Evolutionary conservation across 2,329 filamentous ascomycete species (phyloP).

Genomic region (Talaromyces sp.): DNA sequence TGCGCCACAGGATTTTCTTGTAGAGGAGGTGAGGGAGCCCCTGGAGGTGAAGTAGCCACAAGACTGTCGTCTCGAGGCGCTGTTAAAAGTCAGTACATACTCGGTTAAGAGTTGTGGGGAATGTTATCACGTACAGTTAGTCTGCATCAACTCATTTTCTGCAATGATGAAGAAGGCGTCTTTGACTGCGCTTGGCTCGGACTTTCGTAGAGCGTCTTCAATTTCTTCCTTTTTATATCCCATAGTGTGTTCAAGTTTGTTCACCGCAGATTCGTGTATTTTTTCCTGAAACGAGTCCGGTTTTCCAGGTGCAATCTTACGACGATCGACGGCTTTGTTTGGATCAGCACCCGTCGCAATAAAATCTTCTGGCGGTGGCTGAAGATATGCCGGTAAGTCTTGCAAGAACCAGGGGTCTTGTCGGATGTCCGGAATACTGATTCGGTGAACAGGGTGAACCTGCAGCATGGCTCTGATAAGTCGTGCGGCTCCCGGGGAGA

Average conservation of each 20-base stretch:
- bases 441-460: conserved; percentile 89
- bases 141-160: conserved; percentile 96
- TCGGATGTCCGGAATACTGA: conserved; percentile 89
- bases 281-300: conserved; percentile 77
- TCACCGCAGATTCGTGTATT: conserved; percentile 85
- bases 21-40: conserved; percentile 23
- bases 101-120: conserved; percentile 6
- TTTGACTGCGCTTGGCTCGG: conserved; percentile 96
- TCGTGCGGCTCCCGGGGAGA: conserved; percentile 67
- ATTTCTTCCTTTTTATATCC: conserved; percentile 94
- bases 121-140: conserved; percentile 65
- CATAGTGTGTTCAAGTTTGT: conserved; percentile 97
- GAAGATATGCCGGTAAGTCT: conserved; percentile 79
- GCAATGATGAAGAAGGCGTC: conserved; percentile 97
- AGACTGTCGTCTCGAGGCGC: conserved; percentile 33
- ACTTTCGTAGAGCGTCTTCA: conserved; percentile 82
- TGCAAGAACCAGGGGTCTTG: conserved; percentile 91
- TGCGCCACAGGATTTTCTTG: conserved; percentile 17
- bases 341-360: conserved; percentile 90
- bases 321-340: conserved; percentile 81
- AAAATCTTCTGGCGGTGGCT: conserved; percentile 85
- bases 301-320: conserved; percentile 73
- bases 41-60: conserved; percentile 6
- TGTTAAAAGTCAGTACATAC: conserved; percentile 12
- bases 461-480: conserved; percentile 91